Evolutionary conservation across 441 rosid genomes (phyloP).

Genomic region (Biscutella auriculata): DNA sequence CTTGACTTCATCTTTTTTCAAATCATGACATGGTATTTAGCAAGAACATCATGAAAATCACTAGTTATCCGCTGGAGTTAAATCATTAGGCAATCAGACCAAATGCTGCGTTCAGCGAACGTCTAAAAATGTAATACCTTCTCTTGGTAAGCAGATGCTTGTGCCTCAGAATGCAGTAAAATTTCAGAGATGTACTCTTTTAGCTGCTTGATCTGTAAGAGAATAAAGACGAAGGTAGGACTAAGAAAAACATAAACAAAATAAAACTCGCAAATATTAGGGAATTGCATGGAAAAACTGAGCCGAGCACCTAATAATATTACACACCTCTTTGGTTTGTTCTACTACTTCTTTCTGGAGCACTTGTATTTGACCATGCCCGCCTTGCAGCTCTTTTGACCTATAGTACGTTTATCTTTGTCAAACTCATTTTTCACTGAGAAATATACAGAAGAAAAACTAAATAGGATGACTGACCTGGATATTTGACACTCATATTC

Average conservation of each 20-base stretch:
- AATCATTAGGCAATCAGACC: background rate
- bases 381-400: constrained; percentile 43
- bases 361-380: constrained; percentile 32
- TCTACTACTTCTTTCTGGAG: constrained; percentile 53
- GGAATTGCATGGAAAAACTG: background rate
- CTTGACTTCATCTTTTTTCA: background rate
- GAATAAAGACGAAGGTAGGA: constrained; percentile 16
- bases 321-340: constrained; percentile 56
- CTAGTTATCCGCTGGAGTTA: background rate
- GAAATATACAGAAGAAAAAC: constrained; percentile 7
- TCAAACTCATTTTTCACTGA: constrained; percentile 11
- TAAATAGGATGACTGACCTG: constrained; percentile 30
- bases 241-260: background rate
- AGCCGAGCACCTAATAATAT: constrained; percentile 3
- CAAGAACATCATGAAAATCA: background rate
- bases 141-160: constrained; percentile 71
- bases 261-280: background rate
- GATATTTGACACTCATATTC: constrained; percentile 34
- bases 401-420: constrained; percentile 31
- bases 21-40: background rate
- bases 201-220: constrained; percentile 54
- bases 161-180: constrained; percentile 86
- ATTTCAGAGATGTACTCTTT: constrained; percentile 75
- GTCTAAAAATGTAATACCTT: constrained; percentile 41
- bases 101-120: constrained; percentile 2